Evolutionary conservation across 176 grass and related monocot species (phyloP), one percentile per base, ranked within the genome.

Genomic region (Thalia dealbata): DNA sequence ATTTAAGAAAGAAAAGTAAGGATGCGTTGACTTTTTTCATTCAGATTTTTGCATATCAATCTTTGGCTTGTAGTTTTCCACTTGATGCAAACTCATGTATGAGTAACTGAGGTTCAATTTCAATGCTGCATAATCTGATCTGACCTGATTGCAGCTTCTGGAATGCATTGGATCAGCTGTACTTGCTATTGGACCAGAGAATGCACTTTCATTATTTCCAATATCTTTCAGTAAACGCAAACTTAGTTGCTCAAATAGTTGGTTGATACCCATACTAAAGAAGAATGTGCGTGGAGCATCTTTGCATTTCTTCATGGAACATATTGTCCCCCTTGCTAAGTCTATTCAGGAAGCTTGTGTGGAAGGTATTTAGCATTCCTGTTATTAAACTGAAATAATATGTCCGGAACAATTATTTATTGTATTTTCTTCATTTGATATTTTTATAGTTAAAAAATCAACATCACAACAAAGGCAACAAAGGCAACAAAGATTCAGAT

Each of bases 211-310:
- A 18, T 28, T 92, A 43, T 52, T 97, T 67, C 93, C 87, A 77
- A 72, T 92, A 82, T 64, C 76, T 80, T 78, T 97, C 79, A 74
- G 90, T 52, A 70, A 81, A 78, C 71, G 88, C 56, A 75, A 72
- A 68, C 71, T 87, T 67, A 83, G 76, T 79, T 92, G 80, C 74
- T 88, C 89, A 78, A 97, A 90, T 82, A 84, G 60, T 67, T 97
- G 93, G 93, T 82, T 92, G 66, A 70, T 92, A 81, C 89, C 89
- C 52, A 92, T 92, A 89, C 76, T 97, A 87, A 85, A 88, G 13
- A 90, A 90, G 58, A 84, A 96, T 84, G 80, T 81, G 60, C 30
- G 78, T 67, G 93, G 84, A 35, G 82, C 84, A 52, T 74, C 84
- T 1, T 52, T 92, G 61, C 73, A 84, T 77, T 82, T 62, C 58